Base-by-base conservation (phyloP, 2,329 filamentous ascomycete genomes). In the Diplocarpon mali region DNA sequence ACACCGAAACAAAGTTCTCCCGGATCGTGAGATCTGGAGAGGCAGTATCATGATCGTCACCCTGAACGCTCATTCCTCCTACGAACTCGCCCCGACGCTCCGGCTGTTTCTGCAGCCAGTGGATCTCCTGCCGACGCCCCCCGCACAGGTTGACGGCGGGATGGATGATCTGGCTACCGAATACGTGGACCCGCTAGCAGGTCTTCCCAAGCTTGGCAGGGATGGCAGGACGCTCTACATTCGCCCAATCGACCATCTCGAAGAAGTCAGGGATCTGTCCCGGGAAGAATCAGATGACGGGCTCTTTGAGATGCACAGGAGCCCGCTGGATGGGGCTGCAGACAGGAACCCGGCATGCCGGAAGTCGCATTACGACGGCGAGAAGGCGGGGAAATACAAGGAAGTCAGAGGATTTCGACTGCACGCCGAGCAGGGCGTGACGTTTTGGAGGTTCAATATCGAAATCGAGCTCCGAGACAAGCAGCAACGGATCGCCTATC, bases 41-140 rank as follows among this genome's bases (percentile, higher is more conserved):
- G 92, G 92, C 5, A 93, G 80, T 48, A 74, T 96, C 46, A 88
- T 98, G 86, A 95, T 98, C 56, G 88, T 98, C 16, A 96, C 92
- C 0, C 74, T 80, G 42, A 90, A 98, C 59, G 73, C 77, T 2
- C 76, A 83, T 34, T 96, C 90, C 2, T 84, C 83, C 0, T 95
- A 95, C 59, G 76, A 80, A 36, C 80, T 86, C 38, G 75, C 75
- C n/a, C 92, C 92, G 3, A 85, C 75, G 0, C 67, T 98, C 52
- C 76, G 89, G 35, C 65, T 98, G 3, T 98, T 96, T 62, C 79
- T 83, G 6, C 89, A 95, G 59, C 83, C 87, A 1, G 83, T 90
- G 62, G 83, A 89, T 50, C 68, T 95, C 14, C 68, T 94, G 2
- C 83, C 85, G 6, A 83, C 85, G 2, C 86, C 88, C 1, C 85